Evolutionary conservation across 257 asterid genomes (phyloP), one percentile per base, ranked within the genome.

Genomic region (Verbena officinalis): DNA sequence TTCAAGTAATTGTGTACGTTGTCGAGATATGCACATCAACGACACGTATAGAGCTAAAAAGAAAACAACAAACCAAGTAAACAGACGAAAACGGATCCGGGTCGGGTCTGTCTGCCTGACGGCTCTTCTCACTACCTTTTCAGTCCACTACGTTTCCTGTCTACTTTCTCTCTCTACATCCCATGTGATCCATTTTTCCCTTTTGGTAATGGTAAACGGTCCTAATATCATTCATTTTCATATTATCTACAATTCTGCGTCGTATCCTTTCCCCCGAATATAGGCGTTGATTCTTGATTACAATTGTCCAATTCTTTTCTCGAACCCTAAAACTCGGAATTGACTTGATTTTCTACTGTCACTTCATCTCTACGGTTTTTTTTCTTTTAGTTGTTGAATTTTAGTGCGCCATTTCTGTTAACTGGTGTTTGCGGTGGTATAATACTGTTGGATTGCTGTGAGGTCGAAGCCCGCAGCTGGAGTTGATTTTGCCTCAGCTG

Each of bases 101-200:
- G 78, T 77, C 73, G 78, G 82, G 40, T 55, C 59, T 61, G 63
- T 51, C 77, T 65, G 50, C 55, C 58, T 55, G 62, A 65, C 73
- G 73, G 60, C 65, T 61, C 23, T 24, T 53, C 68, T 69, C n/a
- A n/a, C n/a, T 55, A 44, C 59, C 55, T 75, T 78, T 78, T 65
- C 78, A 71, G 80, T 76, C 87, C 83, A 70, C 85, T 59, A 76
- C 84, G 75, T 74, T 39, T 72, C 80, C 62, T 33, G 17, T 6
- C 64, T 21, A n/a, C 64, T 62, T 75, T 23, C 58, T 70, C 59
- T 38, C 72, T 48, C 55, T 55, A 64, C 20, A 58, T 55, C 66
- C 76, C 78, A 77, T 67, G 77, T 71, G 80, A 78, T 70, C 62
- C 60, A 51, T 63, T 64, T 49, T 15, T 7, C 40, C 65, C 74